Evolutionary conservation across 2,329 filamentous ascomycete species (phyloP), one percentile per base, ranked within the genome.

Genomic region (Xylariales sp.): DNA sequence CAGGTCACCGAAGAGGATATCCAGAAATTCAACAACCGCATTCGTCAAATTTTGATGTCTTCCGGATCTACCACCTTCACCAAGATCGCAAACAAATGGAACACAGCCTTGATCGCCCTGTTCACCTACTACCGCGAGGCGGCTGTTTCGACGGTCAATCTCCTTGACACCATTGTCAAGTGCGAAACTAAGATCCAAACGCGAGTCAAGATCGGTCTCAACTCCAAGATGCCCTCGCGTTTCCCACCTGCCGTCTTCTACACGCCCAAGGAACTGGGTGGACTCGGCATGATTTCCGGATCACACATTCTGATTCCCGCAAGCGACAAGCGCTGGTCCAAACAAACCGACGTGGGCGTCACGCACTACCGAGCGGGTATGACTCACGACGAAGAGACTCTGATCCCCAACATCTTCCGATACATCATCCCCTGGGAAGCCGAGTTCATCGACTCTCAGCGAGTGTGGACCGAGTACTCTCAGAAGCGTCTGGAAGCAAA

Each of bases 81-180:
- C 31, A 98, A 98, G 76, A 98, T 98, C 56, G 93, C 94, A 32
- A 98, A 98, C 68, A 98, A 98, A 68, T 98, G 94, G 93, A 98
- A 98, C 65, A 98, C 93, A 0, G 93, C 88, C 2, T 66, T 98
- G 49, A 98, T 98, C 54, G 90, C 93, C 1, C 76, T 98, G 18
- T 98, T 98, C 67, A 97, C 93, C 0, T 98, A 98, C 65, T 98
- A 98, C 59, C 88, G 93, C 60, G 93, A 98, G 60, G 93, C 93
- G 33, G 93, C 93, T 13, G 91, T 97, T 2, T 95, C 91, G 1
- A 98, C 94, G 0, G 88, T 97, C 43, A 86, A 88, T 44, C 72
- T 98, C 5, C 76, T 98, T 4, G 93, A 98, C 58, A 96, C 91
- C 0, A 98, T 98, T 51, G 93, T 98, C 60, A 98, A 98, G 67